phyloP scores from a whole-genome alignment of 2,329 filamentous ascomycete genomes.

The Raffaelea deltoideospora region DNA sequence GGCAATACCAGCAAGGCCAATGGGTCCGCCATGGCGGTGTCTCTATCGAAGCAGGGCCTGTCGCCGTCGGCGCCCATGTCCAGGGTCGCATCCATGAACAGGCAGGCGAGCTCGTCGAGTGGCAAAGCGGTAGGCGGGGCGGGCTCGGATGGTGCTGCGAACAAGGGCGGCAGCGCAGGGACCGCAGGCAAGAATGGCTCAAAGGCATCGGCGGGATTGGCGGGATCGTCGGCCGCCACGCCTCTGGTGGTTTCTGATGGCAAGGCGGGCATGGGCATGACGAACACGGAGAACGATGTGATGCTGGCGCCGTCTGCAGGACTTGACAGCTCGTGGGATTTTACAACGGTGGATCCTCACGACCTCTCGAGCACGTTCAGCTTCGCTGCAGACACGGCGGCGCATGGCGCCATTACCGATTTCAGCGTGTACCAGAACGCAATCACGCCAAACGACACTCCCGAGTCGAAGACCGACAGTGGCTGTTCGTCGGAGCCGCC shows the following conservation, averaged over 20 bases:
- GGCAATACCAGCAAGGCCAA: constrained; percentile 1
- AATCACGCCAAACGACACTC: constrained; percentile 46
- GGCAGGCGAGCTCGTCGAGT: constrained; percentile 27
- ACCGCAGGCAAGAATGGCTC: constrained; percentile 13
- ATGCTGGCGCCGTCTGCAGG: constrained; percentile 1
- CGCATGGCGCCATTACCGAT: constrained; percentile 34
- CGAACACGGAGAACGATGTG: constrained; percentile 14
- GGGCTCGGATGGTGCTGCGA: no score
- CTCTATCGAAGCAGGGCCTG: constrained; percentile 31
- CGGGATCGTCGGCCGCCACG: no score
- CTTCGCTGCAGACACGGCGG: constrained; percentile 22
- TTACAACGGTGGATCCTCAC: constrained; percentile 37
- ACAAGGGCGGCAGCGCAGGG: not conserved
- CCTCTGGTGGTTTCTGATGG: no score
- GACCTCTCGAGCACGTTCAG: constrained; percentile 28
- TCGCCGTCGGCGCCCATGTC: constrained; percentile 32
- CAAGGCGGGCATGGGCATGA: constrained; percentile 12
- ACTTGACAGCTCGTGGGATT: constrained; percentile 15
- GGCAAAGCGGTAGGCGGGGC: constrained; percentile 20
- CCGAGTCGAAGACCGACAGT: constrained; percentile 47
- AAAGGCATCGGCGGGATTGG: constrained; percentile 10
- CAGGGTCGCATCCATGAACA: constrained; percentile 33
- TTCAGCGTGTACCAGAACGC: constrained; percentile 34
- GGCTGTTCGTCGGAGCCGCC: constrained; percentile 40
- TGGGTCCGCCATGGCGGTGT: constrained; percentile 21